Evolutionary conservation across 139 green algal species (phyloP), one percentile per base, ranked within the genome.

Genomic region (Chlorella sp.): DNA sequence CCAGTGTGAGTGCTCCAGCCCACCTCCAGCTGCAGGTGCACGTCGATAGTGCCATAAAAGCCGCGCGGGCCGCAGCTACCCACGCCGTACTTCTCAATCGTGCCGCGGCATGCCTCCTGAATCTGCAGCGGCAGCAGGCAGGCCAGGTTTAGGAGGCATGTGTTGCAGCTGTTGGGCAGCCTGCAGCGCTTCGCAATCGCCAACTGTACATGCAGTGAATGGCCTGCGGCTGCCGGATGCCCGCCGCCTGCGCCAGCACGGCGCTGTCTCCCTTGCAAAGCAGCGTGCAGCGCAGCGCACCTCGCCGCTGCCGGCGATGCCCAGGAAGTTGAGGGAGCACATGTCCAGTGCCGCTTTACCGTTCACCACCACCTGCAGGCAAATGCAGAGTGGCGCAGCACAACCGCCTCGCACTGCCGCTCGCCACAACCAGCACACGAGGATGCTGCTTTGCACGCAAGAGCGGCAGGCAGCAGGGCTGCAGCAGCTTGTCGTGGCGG

Each of bases 1-100:
- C n/a, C n/a, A n/a, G n/a, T n/a, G n/a, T n/a, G n/a, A n/a, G n/a
- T n/a, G n/a, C n/a, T 28, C 15, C 4, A 30, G 5, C 89, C 1
- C 56, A 85, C 86, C 87, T 98, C 96, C 83, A 99, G 81, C 32
- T 98, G 70, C 81, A 99, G 78, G 87, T 98, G 96, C 28, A 98
- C 95, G 86, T 98, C 96, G 64, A 99, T 97, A 34, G 98, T 99
- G 34, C 98, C 98, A 75, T 99, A 99, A 82, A 99, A 99, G n/a
- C 97, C 98, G 41, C 98, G 92, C 0, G 98, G 98, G 17, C 97
- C 97, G 80, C 98, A 99, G 1, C 95, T 96, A 23, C 98, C 98
- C 17, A 98, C 94, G 17, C 98, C 98, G 80, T 99, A 99, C 85
- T 97, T 98, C 51, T 93, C 78, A 28, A 99, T 92, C 1, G 96